Percentiles rank a stretch among this genome's conserved stretches.
Evolutionary conservation across 352 stramenopile species (phyloP).

Genomic region (Achlya hypogyna): DNA sequence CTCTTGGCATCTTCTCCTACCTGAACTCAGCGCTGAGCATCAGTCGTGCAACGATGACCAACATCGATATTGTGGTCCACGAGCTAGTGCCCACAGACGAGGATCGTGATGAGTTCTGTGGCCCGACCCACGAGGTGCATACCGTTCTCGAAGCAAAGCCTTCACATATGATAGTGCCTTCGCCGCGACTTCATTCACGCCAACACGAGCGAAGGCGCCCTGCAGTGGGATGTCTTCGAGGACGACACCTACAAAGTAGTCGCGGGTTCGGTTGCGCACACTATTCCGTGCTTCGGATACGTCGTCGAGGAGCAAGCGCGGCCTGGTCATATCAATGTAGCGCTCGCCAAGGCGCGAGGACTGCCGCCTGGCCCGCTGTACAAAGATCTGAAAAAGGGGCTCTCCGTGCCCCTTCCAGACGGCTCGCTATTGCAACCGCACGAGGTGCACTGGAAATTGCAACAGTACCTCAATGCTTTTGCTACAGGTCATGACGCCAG

Average conservation of each 20-base stretch:
- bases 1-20: slow-evolving; percentile 64
- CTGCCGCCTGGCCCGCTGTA: slow-evolving; percentile 87
- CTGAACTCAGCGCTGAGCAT: slow-evolving; percentile 62
- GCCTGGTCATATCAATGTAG: slow-evolving; percentile 77
- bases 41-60: slow-evolving; percentile 53
- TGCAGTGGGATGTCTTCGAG: slow-evolving; percentile 65
- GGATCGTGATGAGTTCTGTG: background rate
- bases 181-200: slow-evolving; percentile 43
- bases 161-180: slow-evolving; percentile 43
- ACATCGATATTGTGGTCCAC: slow-evolving; percentile 63
- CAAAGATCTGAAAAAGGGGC: slow-evolving; percentile 81
- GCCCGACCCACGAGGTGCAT: background rate
- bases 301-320: slow-evolving; percentile 67
- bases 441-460: slow-evolving; percentile 37
- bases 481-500: slow-evolving; percentile 43
- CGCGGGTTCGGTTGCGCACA: slow-evolving; percentile 66
- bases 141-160: no score
- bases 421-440: slow-evolving; percentile 60
- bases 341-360: slow-evolving; percentile 66
- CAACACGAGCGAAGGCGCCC: slow-evolving; percentile 41
- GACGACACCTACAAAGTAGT: slow-evolving; percentile 51
- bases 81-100: slow-evolving; percentile 41
- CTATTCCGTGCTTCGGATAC: slow-evolving; percentile 69
- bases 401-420: slow-evolving; percentile 71
- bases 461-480: background rate